phyloP scores from a whole-genome alignment of 495 filamentous ascomycete genomes.

The Tuber melanosporum region DNA sequence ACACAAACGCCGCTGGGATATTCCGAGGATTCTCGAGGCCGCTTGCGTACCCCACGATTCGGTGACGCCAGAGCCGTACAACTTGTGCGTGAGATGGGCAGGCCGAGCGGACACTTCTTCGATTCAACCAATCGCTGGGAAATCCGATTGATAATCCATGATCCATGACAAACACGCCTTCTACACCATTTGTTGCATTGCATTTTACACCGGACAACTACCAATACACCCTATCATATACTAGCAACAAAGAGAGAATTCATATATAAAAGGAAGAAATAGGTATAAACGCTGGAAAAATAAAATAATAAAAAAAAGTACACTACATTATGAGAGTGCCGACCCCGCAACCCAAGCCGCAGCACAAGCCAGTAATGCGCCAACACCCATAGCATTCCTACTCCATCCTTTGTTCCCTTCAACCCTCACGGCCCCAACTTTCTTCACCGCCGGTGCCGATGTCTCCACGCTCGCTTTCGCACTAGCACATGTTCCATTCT shows the following conservation, averaged over 20 bases:
- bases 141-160: conserved; percentile 3
- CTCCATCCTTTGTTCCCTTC: conserved; percentile 37
- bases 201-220: background rate
- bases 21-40: background rate
- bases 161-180: background rate
- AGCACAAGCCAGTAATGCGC: conserved; percentile 33
- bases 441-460: conserved; percentile 29
- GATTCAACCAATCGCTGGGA: background rate
- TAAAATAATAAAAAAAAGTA: background rate
- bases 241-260: background rate
- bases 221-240: background rate
- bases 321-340: conserved; percentile 19
- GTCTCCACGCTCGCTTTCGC: conserved; percentile 27
- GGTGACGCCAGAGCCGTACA: background rate
- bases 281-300: background rate
- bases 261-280: background rate
- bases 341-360: conserved; percentile 41
- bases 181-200: background rate
- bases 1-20: background rate
- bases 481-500: conserved; percentile 15
- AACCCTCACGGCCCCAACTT: conserved; percentile 33
- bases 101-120: background rate
- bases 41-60: background rate
- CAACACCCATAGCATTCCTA: conserved; percentile 37
- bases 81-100: background rate